These are phyloP conservation scores for Dendrobium chrysotoxum DNA, from an alignment of 106 monocot genomes.

Conservation along the genomic window DNA sequence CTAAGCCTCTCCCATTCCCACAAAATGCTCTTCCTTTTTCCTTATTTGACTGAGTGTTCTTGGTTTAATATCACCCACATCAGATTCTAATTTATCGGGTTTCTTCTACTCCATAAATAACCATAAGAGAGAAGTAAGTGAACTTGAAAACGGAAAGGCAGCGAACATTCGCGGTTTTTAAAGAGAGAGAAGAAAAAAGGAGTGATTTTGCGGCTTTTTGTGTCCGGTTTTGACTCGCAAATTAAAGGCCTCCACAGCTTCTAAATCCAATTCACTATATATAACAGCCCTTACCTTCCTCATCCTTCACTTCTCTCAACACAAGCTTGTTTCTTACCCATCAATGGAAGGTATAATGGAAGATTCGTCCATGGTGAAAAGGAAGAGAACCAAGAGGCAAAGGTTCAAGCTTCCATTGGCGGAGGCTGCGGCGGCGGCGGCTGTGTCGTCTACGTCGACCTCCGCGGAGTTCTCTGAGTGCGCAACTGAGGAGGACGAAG, in stretches of 20 bases:
- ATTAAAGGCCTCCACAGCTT: neutral
- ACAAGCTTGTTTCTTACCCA: neutral
- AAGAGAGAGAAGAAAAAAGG: neutral
- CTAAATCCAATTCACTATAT: neutral
- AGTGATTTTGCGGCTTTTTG: neutral
- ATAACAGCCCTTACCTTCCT: conserved; percentile 2
- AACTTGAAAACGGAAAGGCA: neutral
- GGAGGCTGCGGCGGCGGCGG: conserved; percentile 22
- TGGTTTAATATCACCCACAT: neutral
- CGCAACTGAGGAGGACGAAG: conserved; percentile 18
- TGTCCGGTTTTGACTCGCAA: neutral
- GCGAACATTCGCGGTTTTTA: neutral
- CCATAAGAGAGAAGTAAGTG: neutral
- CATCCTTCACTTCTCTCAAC: neutral
- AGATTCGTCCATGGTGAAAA: conserved; percentile 1
- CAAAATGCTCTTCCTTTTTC: neutral
- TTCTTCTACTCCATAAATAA: neutral
- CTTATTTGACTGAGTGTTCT: neutral
- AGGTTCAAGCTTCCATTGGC: neutral
- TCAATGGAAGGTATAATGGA: neutral
- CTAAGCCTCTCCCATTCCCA: neutral
- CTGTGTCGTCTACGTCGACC: conserved; percentile 19
- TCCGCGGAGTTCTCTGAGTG: conserved; percentile 14
- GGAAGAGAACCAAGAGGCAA: neutral
- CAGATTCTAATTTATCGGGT: neutral